phyloP scores from a whole-genome alignment of 805 yeast species.

The Candida dendrica region DNA sequence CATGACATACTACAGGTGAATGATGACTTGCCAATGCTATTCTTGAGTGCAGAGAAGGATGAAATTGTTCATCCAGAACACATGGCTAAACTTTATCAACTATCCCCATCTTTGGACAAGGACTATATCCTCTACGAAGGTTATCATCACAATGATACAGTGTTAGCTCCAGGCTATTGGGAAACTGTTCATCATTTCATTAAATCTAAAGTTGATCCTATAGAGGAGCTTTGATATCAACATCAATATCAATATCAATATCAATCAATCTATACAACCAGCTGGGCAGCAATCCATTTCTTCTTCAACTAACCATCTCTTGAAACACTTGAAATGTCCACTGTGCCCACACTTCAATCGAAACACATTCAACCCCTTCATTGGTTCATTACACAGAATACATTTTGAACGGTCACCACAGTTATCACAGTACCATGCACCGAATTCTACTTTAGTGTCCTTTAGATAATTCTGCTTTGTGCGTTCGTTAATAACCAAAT shows the following conservation, averaged over 20 bases:
- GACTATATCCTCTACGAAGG: slow-evolving; percentile 44
- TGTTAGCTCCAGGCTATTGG: slow-evolving; percentile 75
- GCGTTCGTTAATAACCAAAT: slow-evolving; percentile 51
- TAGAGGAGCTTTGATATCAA: neutral
- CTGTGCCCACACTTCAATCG: slow-evolving; percentile 75
- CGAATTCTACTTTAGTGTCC: slow-evolving; percentile 36
- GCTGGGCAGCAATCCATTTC: slow-evolving; percentile 71
- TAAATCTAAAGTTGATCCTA: slow-evolving; percentile 16
- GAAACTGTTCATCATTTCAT: slow-evolving; percentile 51
- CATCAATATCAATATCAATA: too few relatives aligned
- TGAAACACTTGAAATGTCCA: slow-evolving; percentile 77
- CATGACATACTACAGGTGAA: slow-evolving; percentile 43
- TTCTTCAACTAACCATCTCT: slow-evolving; percentile 66
- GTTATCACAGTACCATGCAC: slow-evolving; percentile 79
- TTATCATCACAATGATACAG: slow-evolving; percentile 80
- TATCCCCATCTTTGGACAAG: slow-evolving; percentile 47
- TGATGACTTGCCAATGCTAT: slow-evolving; percentile 52
- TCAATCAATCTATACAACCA: slow-evolving; percentile 33
- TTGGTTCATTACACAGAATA: slow-evolving; percentile 67
- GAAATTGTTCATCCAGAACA: slow-evolving; percentile 90
- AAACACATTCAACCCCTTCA: slow-evolving; percentile 61
- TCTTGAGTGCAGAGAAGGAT: slow-evolving; percentile 69
- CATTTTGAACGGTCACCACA: slow-evolving; percentile 51
- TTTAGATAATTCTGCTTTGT: slow-evolving; percentile 33
- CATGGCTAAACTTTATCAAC: slow-evolving; percentile 52